Evolutionary conservation across 495 filamentous ascomycete species (phyloP), one percentile per base, ranked within the genome.

Genomic region (Bryoglossum gracile): DNA sequence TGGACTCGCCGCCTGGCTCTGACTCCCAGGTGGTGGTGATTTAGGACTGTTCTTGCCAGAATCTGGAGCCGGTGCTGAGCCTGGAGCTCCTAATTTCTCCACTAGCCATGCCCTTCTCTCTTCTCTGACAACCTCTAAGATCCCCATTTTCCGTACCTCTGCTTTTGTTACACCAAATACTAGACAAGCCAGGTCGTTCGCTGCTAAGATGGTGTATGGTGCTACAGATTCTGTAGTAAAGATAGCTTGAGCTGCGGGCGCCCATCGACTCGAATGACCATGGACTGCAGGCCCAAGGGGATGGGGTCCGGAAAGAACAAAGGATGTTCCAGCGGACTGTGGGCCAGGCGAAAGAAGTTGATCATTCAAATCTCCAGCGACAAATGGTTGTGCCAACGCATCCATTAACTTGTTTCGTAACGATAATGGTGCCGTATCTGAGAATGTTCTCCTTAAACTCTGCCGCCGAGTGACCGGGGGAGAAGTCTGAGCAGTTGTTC

Each of bases 161-260:
- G 87, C 85, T 60, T 89, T 87, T 4, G 91, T 94, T 22, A 98
- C 87, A 30, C 92, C 92, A 66, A 98, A 97, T 38, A 98, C 78
- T 21, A 98, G 74, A 66, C 92, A 98, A 13, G 94, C 91, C 26
- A 98, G 72, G 63, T 98, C 92, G 60, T 98, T 98, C n/a, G 92
- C 94, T 6, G 91, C 84, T 38, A 95, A 72, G 46, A 98, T 95
- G 2, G 91, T 97, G 86, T 89, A 98, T 3, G 92, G 94, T 8
- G 84, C 74, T 36, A 82, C 74, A 36, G 86, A 75, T 65, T 94
- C 86, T 13, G 92, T 98, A 14, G 91, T 89, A 59, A 98, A 98
- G 42, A 98, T 94, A 32, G 92, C 92, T 67, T 98, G 94, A 14
- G 89, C 85, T 23, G 89, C 86, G 6, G 89, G 90, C 6, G 84